Evolutionary conservation across 352 stramenopile species (phyloP).

Genomic region (Pythium aquatile): DNA sequence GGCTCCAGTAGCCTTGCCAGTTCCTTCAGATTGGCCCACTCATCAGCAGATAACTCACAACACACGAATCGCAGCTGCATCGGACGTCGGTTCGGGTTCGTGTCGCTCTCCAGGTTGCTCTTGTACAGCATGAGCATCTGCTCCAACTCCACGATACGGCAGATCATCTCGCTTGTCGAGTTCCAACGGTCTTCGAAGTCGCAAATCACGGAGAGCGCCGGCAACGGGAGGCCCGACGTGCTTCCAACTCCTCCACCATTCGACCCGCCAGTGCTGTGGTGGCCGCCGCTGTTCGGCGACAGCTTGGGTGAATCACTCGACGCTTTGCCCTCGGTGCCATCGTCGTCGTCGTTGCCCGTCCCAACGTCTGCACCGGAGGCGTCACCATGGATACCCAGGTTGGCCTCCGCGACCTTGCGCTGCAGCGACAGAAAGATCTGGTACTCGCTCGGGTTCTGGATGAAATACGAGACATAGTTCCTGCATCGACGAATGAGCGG

Average conservation of each 20-base stretch:
- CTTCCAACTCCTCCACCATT: not conserved
- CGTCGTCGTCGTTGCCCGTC: constrained; percentile 19
- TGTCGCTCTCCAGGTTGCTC: constrained; percentile 70
- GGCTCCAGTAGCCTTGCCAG: constrained; percentile 61
- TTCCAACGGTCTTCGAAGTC: constrained; percentile 79
- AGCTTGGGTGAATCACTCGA: constrained; percentile 19
- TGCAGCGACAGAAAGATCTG: constrained; percentile 80
- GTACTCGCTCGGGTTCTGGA: constrained; percentile 81
- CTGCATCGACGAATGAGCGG: constrained; percentile 60
- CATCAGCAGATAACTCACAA: constrained; percentile 63
- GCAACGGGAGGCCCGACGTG: constrained; percentile 11
- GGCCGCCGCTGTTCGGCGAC: constrained; percentile 14
- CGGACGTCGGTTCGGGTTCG: constrained; percentile 57
- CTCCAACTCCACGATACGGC: constrained; percentile 75
- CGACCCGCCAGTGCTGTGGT: not conserved
- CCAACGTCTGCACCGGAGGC: constrained; percentile 18
- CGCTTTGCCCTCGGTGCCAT: not conserved
- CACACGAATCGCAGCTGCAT: constrained; percentile 82
- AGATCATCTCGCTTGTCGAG: constrained; percentile 78
- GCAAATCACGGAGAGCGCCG: constrained; percentile 67
- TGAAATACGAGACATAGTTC: constrained; percentile 84
- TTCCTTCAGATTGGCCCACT: constrained; percentile 72
- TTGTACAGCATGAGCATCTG: constrained; percentile 73
- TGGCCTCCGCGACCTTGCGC: constrained; percentile 52
- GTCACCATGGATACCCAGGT: constrained; percentile 19